Base-by-base conservation (phyloP, 371 early-diverging fungal genomes). In the Haplosporangium sp. region DNA sequence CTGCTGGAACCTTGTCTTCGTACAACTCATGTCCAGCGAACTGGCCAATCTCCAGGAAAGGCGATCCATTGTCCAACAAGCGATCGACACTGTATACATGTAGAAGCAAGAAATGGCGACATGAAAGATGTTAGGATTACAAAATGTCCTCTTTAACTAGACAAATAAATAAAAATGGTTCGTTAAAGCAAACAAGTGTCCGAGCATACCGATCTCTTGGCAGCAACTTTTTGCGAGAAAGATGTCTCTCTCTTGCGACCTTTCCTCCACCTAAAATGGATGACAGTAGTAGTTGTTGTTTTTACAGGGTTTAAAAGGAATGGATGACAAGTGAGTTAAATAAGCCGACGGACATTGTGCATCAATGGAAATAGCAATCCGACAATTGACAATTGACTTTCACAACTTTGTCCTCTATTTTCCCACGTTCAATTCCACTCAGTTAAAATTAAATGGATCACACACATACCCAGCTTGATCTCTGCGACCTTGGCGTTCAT, bases 41-140 rank as follows among this genome's bases (percentile, higher is more conserved):
- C 71, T 94, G 93, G 60, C 96, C 95, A 63, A 99, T 85, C 83
- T 99, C 99, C 56, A 99, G 86, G 85, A 99, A 98, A 13, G 98
- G 96, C 13, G 95, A 92, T 40, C 94, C 93, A 66, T 92, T 92
- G 86, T 97, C 97, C 59, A 97, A 75, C 47, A 97, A 83, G 20
- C 91, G 88, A 55, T 93, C 93, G 71, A 97, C 90, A 83, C 93
- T 91, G 69, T 29, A 14, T 11, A 38, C 52, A 20, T 14, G 23
- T 18, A 18, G 12, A 43, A 51, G 29, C 8, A 29, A 29, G 29
- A 29, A 29, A 29, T 29, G 29, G 29, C 1, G 29, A 29, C 4
- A 29, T 29, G 29, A 14, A 67, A 21, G 37, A 8, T 16, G 37
- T 55, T 23, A 14, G 7, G 18, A 36, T 8, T 6, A 11, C 11